Evolutionary conservation across 768 basidiomycete genomes (phyloP), one percentile per base, ranked within the genome.

Genomic region (Chlorophyllum brunneum): DNA sequence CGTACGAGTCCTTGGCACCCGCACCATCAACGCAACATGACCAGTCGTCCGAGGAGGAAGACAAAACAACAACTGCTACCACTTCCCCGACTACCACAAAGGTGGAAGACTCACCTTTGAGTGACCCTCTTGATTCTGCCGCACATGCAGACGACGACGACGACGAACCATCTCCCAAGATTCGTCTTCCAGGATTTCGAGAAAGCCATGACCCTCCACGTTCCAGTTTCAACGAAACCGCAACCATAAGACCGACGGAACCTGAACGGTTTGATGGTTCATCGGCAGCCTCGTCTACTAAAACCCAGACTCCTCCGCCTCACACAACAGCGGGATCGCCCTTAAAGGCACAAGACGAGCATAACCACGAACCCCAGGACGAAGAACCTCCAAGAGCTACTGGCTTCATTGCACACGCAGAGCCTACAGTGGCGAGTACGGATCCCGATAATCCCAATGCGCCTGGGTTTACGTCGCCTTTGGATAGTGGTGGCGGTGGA

Each of bases 151-250:
- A 58, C n/a, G 61, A 65, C 11, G 59, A 71, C 38, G 68, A 65
- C 34, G 71, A 75, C 70, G 48, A 59, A 67, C 26, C 62, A 65
- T 34, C 64, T 7, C 55, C 65, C 41, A 61, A 58, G 22, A 54
- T 69, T 4, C 67, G 61, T 11, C 67, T 72, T 8, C 77, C 79
- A n/a, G 81, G 81, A 4, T 82, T 82, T 65, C 75, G 73, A 58
- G 76, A 82, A 64, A 78, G 78, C 58, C 56, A 79, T 54, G 63
- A 70, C 55, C 48, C 61, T 51, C 23, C 51, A 44, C 47, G 18
- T 42, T 51, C 45, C 60, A 63, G 36, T 18, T 73, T 70, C 58
- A 73, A 73, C 27, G 74, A 78, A 63, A 75, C 68, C 26, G 71
- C 71, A 29, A 72, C 70, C 37, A 73, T 76, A 57, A 58, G 76